phyloP scores from a whole-genome alignment of 495 filamentous ascomycete species.

The Penicillium goetzii region DNA sequence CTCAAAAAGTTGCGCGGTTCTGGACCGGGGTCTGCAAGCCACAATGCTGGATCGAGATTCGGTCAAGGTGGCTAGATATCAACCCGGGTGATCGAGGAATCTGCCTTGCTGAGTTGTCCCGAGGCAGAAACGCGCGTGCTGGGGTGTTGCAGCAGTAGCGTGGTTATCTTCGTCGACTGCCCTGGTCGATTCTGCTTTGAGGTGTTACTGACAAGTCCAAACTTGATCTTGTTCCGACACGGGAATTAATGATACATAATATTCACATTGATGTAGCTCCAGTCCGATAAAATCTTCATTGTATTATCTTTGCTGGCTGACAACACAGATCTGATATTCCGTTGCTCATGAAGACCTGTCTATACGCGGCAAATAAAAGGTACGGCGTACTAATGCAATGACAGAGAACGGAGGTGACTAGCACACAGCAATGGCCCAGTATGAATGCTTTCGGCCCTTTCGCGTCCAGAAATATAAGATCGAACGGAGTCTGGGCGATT shows the following conservation, averaged over 20 bases:
- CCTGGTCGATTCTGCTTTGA: neutral
- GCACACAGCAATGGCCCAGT: neutral
- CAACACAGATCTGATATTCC: slow-evolving; percentile 21
- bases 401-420: slow-evolving; percentile 11
- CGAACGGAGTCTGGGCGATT: neutral
- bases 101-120: slow-evolving; percentile 1
- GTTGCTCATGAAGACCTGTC: slow-evolving; percentile 30
- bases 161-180: neutral
- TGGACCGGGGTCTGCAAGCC: neutral
- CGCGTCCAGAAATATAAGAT: slow-evolving; percentile 8
- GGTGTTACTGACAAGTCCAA: neutral
- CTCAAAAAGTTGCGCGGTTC: neutral
- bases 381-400: slow-evolving; percentile 29
- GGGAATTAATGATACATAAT: neutral
- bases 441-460: neutral
- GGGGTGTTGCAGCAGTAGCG: neutral
- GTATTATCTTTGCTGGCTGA: neutral
- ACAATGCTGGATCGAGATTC: neutral
- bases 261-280: neutral
- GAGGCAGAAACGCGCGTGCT: slow-evolving; percentile 3
- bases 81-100: neutral
- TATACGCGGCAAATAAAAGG: slow-evolving; percentile 29
- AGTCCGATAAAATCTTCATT: neutral
- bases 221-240: neutral
- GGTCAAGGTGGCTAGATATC: neutral